phyloP scores from a whole-genome alignment of 2,329 filamentous ascomycete genomes.

The Pseudogymnoascus verrucosus region DNA sequence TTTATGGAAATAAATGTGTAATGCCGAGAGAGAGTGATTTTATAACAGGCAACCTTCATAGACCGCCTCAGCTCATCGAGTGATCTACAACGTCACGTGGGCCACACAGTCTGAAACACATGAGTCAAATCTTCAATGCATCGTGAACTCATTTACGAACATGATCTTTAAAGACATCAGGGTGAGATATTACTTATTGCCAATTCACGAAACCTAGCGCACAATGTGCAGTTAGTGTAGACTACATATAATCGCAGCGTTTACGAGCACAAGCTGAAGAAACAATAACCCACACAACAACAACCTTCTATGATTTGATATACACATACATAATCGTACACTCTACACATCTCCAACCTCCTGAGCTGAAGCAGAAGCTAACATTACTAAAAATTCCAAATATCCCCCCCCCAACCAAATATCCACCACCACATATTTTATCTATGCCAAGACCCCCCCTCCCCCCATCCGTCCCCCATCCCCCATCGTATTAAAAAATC shows the following conservation, averaged over 20 bases:
- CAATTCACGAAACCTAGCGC: neutral
- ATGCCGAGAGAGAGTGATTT: neutral
- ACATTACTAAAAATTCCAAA: neutral
- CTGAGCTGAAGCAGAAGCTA: no score
- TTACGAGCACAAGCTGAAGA: neutral
- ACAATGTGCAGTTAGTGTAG: neutral
- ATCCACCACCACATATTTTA: neutral
- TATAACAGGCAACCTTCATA: neutral
- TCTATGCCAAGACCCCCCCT: neutral
- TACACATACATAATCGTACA: neutral
- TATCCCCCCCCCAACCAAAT: neutral
- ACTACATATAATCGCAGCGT: neutral
- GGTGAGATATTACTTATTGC: neutral
- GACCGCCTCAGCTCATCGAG: neutral
- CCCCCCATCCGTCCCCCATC: neutral
- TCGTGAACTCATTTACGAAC: neutral
- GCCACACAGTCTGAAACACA: neutral
- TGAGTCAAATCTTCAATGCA: no score
- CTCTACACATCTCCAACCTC: neutral
- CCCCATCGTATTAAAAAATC: neutral
- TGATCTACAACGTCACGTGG: neutral
- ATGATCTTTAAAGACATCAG: neutral
- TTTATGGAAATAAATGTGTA: neutral
- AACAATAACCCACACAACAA: neutral
- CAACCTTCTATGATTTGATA: neutral